Base-by-base conservation (phyloP, 2,329 filamentous ascomycete species). In the Septoria petroselini region DNA sequence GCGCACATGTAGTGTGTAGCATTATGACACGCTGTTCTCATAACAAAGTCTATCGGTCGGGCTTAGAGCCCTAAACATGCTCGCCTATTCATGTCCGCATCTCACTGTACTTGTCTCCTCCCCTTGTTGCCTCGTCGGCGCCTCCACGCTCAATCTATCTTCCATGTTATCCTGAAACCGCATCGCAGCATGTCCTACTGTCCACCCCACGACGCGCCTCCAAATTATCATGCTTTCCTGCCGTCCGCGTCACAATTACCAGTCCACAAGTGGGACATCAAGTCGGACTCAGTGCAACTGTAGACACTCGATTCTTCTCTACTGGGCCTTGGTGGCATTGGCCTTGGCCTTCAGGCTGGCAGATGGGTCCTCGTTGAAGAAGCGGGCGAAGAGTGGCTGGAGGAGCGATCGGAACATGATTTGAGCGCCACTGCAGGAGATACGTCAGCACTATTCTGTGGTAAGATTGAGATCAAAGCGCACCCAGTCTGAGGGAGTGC, bases 321-420 rank as follows among this genome's bases (percentile, higher is more conserved):
- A 64, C 62, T 62, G 59, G 41, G 49, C 48, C 60, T 68, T 65
- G 51, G 58, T 58, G 25, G 71, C 49, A 29, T 53, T 70, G 65
- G 80, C 79, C 67, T 85, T 89, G 71, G 85, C 89, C 81, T 93
- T 89, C 65, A 88, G 85, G 63, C 89, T 88, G 67, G 88, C 82
- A 64, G 90, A 86, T 65, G 90, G 80, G 63, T 73, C 70, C 60
- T 73, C 66, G 64, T 77, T 73, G 80, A 97, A 98, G 84, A 96
- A 94, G 73, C 90, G 89, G 71, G 88, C 82, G 70, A 97, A 86
- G 65, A 94, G 83, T 64, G 93, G 93, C 70, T 88, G 83, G 70
- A 98, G 75, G 82, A 97, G 88, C 58, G 91, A 95, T 73, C 88
- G 86, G 88, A 97, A 98, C 76, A 98, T 80, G 68, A 97, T 76